These are phyloP conservation scores for Suillus brevipes DNA, from an alignment of 768 basidiomycete species.

Conservation along the genomic window DNA sequence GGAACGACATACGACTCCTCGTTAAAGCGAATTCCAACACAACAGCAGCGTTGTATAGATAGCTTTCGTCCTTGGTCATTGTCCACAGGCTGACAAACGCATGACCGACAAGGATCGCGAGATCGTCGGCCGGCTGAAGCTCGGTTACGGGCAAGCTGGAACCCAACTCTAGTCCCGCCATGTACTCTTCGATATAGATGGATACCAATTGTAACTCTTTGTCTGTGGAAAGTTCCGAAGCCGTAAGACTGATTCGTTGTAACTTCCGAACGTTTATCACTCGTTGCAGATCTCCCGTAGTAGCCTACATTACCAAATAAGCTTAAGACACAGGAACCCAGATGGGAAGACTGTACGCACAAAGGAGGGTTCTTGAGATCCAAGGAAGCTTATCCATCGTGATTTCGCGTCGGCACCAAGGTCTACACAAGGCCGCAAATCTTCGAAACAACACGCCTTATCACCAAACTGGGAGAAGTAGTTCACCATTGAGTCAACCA, in stretches of 20 bases:
- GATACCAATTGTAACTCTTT: constrained; percentile 53
- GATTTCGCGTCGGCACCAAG: constrained; percentile 48
- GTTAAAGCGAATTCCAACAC: constrained; percentile 71
- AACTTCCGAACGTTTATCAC: constrained; percentile 78
- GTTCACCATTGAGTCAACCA: constrained; percentile 53
- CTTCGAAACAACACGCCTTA: constrained; percentile 87
- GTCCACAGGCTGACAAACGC: constrained; percentile 66
- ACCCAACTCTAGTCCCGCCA: constrained; percentile 68
- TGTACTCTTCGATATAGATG: constrained; percentile 60
- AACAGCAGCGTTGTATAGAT: constrained; percentile 63
- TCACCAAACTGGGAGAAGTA: constrained; percentile 76
- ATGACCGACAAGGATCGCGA: constrained; percentile 73
- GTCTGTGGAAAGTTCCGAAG: constrained; percentile 53
- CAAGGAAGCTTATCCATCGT: constrained; percentile 57
- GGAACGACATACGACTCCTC: constrained; percentile 78
- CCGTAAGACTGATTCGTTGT: constrained; percentile 56
- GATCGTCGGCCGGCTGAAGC: constrained; percentile 85
- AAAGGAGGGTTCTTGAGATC: constrained; percentile 45
- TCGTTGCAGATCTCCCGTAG: constrained; percentile 56
- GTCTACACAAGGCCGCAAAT: constrained; percentile 66
- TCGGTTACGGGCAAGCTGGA: constrained; percentile 68
- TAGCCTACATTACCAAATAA: constrained; percentile 38
- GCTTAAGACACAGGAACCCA: neutral
- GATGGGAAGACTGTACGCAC: constrained; percentile 37
- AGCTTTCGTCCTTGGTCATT: constrained; percentile 50